Evolutionary conservation across 306 rosid species (phyloP), one percentile per base, ranked within the genome.

Genomic region (Acacia crassicarpa): DNA sequence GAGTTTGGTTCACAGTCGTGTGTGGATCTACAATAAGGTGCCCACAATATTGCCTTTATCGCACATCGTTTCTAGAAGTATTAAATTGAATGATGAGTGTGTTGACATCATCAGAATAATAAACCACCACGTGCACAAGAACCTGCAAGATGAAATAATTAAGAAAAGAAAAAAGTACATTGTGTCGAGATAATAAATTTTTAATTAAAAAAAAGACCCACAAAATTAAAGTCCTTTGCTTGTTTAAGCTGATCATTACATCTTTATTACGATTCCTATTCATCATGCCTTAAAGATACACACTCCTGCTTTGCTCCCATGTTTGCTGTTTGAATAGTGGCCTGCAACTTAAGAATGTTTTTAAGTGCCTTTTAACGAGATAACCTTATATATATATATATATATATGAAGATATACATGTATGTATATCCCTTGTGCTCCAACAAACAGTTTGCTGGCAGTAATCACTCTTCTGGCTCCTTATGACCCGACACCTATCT

Each of bases 401-500:
- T 22, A 3, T 59, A 23, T 9, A 23, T 9, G 12, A 59, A 9
- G 17, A 22, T 22, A 9, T 58, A 13, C 1, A 13, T 22, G 5
- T 58, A 3, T 58, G 5, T 58, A 1, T 22, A 30, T 80, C 43
- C 80, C 49, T 80, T 32, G 70, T 25, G 25, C 7, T 81, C 66
- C 41, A 78, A 79, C 83, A 38, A 49, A 78, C 54, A 8, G 6
- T 72, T 78, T 80, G 76, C 75, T 65, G 77, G 73, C 73, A 76
- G 51, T 76, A 81, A 63, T 6, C 80, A 78, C 65, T 63, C 65
- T 63, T 40, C 32, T 40, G 73, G 79, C 78, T 78, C 81, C 78
- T 74, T 20, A 49, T 81, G 82, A 78, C 87, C 89, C 89, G 84
- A 84, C 89, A 86, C 0, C 10, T 5, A 81, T 53, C 86, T 76